These are phyloP conservation scores for Tylopilus sp. DNA, from an alignment of 1,284 basidiomycete genomes.

Conservation along the genomic window DNA sequence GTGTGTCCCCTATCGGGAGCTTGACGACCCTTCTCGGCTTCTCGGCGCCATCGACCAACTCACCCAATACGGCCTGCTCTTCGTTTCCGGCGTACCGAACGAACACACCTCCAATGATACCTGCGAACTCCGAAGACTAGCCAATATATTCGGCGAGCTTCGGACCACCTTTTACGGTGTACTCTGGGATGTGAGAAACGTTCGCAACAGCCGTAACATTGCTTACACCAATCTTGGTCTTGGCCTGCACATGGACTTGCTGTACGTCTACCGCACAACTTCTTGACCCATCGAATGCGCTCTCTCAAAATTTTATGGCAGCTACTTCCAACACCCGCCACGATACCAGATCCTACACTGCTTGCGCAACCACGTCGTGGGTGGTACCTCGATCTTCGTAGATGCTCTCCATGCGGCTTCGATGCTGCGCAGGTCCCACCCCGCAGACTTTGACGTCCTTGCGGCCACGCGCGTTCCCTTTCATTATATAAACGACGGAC, in stretches of 20 bases:
- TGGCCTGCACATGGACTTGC: conserved; percentile 88
- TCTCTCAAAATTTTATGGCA: conserved; percentile 31
- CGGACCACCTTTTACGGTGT: conserved; percentile 89
- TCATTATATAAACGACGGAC: conserved; percentile 89
- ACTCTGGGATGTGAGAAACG: conserved; percentile 86
- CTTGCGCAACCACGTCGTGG: conserved; percentile 77
- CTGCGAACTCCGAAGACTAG: conserved; percentile 69
- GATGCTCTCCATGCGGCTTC: conserved; percentile 74
- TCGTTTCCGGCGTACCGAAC: conserved; percentile 58
- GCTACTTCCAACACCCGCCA: conserved; percentile 87
- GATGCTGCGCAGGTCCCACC: conserved; percentile 48
- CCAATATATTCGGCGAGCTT: conserved; percentile 68
- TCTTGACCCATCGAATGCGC: background rate
- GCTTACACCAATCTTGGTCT: conserved; percentile 93
- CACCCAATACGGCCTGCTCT: conserved; percentile 51
- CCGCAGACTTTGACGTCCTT: conserved; percentile 59
- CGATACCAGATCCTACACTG: conserved; percentile 92
- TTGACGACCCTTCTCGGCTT: conserved; percentile 42
- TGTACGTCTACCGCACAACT: conserved; percentile 51
- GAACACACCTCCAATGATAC: conserved; percentile 48
- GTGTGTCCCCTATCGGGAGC: conserved; percentile 49
- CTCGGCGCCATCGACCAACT: conserved; percentile 55
- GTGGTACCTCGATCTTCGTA: conserved; percentile 87
- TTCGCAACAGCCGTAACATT: conserved; percentile 80
- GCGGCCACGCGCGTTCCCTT: conserved; percentile 70